These are phyloP conservation scores for Fusarium abutilonis DNA, from an alignment of 2,329 filamentous ascomycete genomes.

Conservation along the genomic window DNA sequence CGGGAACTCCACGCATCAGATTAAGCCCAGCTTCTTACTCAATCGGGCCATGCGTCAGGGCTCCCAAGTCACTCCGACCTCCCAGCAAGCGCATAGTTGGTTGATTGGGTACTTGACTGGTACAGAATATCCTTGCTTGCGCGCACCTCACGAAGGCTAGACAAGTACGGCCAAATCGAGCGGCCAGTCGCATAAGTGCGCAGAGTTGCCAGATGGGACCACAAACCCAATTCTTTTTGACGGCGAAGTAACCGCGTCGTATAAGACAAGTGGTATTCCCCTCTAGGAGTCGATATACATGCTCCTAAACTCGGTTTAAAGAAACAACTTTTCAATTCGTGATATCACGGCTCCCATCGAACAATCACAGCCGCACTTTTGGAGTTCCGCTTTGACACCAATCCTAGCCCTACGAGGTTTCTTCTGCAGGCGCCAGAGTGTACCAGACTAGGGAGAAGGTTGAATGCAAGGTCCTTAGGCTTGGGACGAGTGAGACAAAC, in stretches of 20 bases:
- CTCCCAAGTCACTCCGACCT: constrained; percentile 33
- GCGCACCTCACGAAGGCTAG: constrained; percentile 22
- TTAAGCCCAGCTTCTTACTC: constrained; percentile 38
- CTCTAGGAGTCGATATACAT: constrained; percentile 3
- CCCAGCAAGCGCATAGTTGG: constrained; percentile 13
- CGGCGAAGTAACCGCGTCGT: constrained; percentile 19
- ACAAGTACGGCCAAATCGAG: constrained; percentile 28
- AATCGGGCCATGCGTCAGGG: constrained; percentile 26
- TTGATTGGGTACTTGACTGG: constrained; percentile 29
- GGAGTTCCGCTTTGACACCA: constrained; percentile 1
- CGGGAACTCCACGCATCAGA: constrained; percentile 33
- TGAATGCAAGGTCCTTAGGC: constrained; percentile 28
- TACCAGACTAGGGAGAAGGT: constrained; percentile 21
- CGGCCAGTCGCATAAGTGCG: constrained; percentile 20
- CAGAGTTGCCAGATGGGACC: constrained; percentile 27
- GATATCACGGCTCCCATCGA: neutral
- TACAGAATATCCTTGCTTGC: constrained; percentile 34
- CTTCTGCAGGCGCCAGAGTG: constrained; percentile 26
- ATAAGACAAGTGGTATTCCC: constrained; percentile 42
- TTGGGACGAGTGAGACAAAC: constrained; percentile 33
- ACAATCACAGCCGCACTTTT: neutral
- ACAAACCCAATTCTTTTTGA: constrained; percentile 21
- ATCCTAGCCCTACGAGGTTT: constrained; percentile 13
- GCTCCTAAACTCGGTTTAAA: constrained; percentile 1
- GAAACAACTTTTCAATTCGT: neutral